These are phyloP conservation scores for Fusarium acutatum DNA, from an alignment of 2,329 filamentous ascomycete genomes.

Conservation along the genomic window DNA sequence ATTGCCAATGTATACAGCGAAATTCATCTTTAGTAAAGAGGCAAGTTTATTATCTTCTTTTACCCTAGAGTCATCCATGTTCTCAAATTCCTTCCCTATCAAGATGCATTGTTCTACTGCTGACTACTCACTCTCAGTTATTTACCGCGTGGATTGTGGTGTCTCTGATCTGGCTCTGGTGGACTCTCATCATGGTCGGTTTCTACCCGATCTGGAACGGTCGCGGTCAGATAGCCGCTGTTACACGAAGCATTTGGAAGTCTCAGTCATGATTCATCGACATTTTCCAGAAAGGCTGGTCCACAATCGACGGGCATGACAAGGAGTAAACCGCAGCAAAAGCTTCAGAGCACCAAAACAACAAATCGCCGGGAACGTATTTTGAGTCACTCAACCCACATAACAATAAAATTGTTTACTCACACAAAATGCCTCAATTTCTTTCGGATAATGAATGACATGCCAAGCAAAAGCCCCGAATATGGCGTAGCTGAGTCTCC, in stretches of 20 bases:
- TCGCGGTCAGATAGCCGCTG: not conserved
- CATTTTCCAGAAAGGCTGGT: not conserved
- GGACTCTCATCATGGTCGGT: not conserved
- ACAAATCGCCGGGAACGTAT: not conserved
- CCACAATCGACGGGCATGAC: not conserved
- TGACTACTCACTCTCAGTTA: too few species aligned
- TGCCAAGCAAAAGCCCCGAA: not conserved
- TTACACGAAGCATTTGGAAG: not conserved
- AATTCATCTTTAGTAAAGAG: not conserved
- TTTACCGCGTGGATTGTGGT: not conserved
- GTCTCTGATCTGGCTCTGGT: not conserved
- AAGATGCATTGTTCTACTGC: too few species aligned
- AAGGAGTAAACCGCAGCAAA: not conserved
- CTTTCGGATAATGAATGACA: not conserved
- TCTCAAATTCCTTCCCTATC: too few species aligned
- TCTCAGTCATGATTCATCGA: not conserved
- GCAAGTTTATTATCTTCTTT: rapidly evolving
- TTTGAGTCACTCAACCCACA: not conserved
- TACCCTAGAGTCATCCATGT: not conserved
- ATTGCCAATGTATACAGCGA: not conserved
- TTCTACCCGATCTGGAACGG: not conserved
- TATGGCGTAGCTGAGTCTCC: not conserved
- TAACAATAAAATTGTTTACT: not conserved
- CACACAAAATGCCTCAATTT: not conserved
- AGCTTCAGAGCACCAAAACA: rapidly evolving